Evolutionary conservation across 2,329 filamentous ascomycete species (phyloP).

Genomic region (Eutypa lata): DNA sequence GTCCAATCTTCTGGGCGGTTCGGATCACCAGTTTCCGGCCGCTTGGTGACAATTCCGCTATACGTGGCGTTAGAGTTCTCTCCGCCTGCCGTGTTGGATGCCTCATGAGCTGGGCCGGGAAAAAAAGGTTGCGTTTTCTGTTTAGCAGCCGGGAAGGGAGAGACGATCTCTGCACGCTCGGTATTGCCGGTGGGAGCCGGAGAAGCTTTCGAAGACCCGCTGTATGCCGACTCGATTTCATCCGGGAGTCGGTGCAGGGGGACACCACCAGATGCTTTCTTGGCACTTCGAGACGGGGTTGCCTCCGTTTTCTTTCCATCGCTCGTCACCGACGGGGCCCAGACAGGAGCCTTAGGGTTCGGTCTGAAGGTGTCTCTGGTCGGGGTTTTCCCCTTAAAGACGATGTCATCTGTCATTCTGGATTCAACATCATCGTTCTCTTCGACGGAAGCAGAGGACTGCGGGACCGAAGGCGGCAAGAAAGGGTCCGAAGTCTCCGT

Average conservation of each 20-base stretch:
- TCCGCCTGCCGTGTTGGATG: no score
- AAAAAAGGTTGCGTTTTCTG: background rate
- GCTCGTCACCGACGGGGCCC: no score
- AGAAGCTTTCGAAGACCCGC: no score
- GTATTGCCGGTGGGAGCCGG: no score
- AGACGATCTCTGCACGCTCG: background rate
- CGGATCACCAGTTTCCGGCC: constrained; percentile 6
- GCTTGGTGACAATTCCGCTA: no score
- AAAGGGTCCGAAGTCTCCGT: no score
- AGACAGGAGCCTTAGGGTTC: constrained; percentile 18
- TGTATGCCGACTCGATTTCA: no score
- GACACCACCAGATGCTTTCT: no score
- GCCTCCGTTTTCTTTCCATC: no score
- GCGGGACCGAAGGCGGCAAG: background rate
- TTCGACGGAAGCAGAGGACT: background rate
- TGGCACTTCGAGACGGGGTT: no score
- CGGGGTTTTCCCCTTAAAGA: background rate
- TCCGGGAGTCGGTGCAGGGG: no score
- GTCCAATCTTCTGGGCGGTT: constrained; percentile 23
- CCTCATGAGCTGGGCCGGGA: background rate
- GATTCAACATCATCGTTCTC: background rate
- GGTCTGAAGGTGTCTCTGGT: constrained; percentile 10
- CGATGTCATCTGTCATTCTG: background rate
- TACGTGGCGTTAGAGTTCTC: no score
- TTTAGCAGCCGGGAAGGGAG: background rate